A percentile compares a stretch with the other conserved stretches of the same genome.
These are phyloP conservation scores for Rhinocladiella similis DNA, from an alignment of 2,329 filamentous ascomycete genomes.

Conservation along the genomic window DNA sequence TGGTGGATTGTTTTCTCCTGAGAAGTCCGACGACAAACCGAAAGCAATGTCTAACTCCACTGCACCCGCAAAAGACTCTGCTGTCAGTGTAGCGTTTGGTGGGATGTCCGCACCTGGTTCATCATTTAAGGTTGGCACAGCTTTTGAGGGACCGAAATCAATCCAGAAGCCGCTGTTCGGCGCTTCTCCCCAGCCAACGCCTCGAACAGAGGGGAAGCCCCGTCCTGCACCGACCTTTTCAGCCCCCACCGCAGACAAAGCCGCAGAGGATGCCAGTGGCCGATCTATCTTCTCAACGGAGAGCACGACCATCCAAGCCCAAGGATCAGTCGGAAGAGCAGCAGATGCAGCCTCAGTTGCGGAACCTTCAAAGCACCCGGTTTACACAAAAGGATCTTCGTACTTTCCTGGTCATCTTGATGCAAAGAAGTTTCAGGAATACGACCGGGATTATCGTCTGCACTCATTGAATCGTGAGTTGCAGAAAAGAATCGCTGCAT, in stretches of 20 bases:
- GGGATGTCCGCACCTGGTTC: slow-evolving; percentile 1
- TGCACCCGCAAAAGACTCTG: background rate
- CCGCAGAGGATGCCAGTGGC: background rate
- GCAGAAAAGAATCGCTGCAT: slow-evolving; percentile 33
- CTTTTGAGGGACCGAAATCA: background rate
- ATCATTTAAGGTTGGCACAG: background rate
- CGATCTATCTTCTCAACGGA: too few species aligned
- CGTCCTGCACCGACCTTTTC: background rate
- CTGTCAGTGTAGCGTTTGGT: slow-evolving; percentile 9
- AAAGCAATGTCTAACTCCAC: slow-evolving; percentile 7
- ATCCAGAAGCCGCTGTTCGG: too few species aligned
- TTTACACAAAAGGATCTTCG: slow-evolving; percentile 27
- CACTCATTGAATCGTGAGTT: slow-evolving; percentile 39
- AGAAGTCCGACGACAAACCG: slow-evolving; percentile 1
- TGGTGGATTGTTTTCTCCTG: slow-evolving; percentile 14
- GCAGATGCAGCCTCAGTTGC: background rate
- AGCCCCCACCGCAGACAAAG: background rate
- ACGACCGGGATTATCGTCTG: slow-evolving; percentile 33
- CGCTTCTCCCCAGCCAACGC: too few species aligned
- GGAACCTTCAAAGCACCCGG: slow-evolving; percentile 17
- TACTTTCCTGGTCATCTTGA: slow-evolving; percentile 23
- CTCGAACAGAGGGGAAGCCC: too few species aligned
- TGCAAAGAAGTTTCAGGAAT: slow-evolving; percentile 27
- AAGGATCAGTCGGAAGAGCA: background rate
- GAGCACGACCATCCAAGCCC: background rate